phyloP scores from a whole-genome alignment of 768 basidiomycete species.

The Boletus eberwhitei region DNA sequence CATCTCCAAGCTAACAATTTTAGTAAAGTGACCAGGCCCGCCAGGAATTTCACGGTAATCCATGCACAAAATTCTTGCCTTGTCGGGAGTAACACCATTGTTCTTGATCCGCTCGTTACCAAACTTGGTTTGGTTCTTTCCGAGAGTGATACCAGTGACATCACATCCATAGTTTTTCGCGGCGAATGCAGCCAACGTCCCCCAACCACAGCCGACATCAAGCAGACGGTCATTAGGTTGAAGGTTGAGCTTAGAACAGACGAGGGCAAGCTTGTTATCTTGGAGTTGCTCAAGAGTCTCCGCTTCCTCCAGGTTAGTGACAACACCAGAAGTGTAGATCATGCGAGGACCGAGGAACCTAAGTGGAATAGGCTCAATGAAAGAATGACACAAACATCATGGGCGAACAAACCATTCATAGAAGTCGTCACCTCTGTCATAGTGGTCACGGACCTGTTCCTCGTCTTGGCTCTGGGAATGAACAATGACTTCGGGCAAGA shows the following conservation, averaged over 20 bases:
- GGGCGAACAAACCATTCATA: slow-evolving; percentile 61
- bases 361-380: not conserved
- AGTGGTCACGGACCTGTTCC: slow-evolving; percentile 93
- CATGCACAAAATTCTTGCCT: slow-evolving; percentile 87
- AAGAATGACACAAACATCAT: not conserved
- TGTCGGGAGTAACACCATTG: slow-evolving; percentile 69
- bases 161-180: slow-evolving; percentile 98
- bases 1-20: slow-evolving; percentile 98
- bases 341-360: slow-evolving; percentile 95
- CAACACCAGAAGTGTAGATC: slow-evolving; percentile 96
- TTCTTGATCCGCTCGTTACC: slow-evolving; percentile 82
- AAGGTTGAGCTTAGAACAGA: slow-evolving; percentile 92
- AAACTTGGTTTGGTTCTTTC: slow-evolving; percentile 86
- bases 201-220: slow-evolving; percentile 95
- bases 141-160: slow-evolving; percentile 93
- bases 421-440: slow-evolving; percentile 97
- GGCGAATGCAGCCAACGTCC: slow-evolving; percentile 90
- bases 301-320: slow-evolving; percentile 61
- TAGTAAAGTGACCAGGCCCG: slow-evolving; percentile 72
- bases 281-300: slow-evolving; percentile 93
- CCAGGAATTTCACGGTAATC: slow-evolving; percentile 91
- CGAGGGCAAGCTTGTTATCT: slow-evolving; percentile 95
- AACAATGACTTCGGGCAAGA: slow-evolving; percentile 91
- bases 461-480: slow-evolving; percentile 92
- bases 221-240: slow-evolving; percentile 81